Percentiles rank a stretch among this genome's conserved stretches.
phyloP scores from a whole-genome alignment of 2,329 filamentous ascomycete species.

The Arthrocladium fulminans region DNA sequence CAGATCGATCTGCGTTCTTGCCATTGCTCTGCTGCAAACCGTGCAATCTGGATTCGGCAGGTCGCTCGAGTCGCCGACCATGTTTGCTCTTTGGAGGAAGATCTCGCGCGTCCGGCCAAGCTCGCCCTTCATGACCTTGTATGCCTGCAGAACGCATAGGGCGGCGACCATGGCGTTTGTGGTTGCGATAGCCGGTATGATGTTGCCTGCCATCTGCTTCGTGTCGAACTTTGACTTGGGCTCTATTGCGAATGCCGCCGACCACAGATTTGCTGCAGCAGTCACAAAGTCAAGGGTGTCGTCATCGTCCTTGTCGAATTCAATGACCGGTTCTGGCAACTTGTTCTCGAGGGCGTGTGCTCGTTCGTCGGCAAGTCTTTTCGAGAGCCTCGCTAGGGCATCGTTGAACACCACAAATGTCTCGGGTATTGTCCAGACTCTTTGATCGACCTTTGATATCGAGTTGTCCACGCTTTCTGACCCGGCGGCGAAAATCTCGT shows the following conservation, averaged over 20 bases:
- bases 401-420: conserved; percentile 80
- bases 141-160: conserved; percentile 82
- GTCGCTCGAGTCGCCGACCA: conserved; percentile 49
- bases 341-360: conserved; percentile 39
- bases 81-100: conserved; percentile 59
- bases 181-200: conserved; percentile 95
- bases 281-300: conserved; percentile 94
- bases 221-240: conserved; percentile 87
- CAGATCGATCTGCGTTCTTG: conserved; percentile 58
- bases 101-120: conserved; percentile 69
- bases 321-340: conserved; percentile 52
- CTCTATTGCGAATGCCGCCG: conserved; percentile 80
- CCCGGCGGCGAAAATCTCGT: conserved; percentile 50
- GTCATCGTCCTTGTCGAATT: conserved; percentile 93
- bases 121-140: conserved; percentile 74
- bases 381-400: conserved; percentile 65
- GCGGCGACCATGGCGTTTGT: conserved; percentile 95
- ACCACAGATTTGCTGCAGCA: conserved; percentile 80
- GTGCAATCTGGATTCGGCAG: conserved; percentile 73
- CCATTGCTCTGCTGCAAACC: conserved; percentile 68
- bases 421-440: conserved; percentile 70
- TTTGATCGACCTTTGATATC: conserved; percentile 60
- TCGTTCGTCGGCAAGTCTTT: conserved; percentile 59
- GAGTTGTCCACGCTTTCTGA: conserved; percentile 43
- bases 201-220: conserved; percentile 98